Base-by-base conservation (phyloP, 108 stramenopile genomes). In the Discostella pseudostelligera region DNA sequence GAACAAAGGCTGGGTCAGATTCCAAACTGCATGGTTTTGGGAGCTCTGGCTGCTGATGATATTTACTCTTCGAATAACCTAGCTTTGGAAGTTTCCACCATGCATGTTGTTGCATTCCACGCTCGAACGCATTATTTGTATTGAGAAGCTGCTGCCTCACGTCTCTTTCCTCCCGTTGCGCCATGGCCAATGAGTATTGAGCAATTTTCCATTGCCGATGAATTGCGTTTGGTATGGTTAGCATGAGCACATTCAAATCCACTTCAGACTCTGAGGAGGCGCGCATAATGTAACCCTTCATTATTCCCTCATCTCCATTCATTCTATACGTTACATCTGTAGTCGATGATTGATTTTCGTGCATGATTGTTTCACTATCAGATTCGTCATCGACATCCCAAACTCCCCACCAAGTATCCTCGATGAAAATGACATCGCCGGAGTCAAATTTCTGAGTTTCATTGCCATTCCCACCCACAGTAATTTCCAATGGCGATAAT, bases 401-500 rank as follows among this genome's bases (percentile, higher is more conserved):
- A 46, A 67, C 25, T 16, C 73, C 73, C 60, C 65, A 67, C 73
- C 73, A 74, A 22, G 76, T 65, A 67, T 77, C 76, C 36, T 72
- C 76, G 36, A 77, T 53, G 45, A 77, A 72, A 36, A 77, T 59
- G 3, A 71, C 70, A 60, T 77, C 76, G 20, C 76, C 76, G 2
- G 70, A 45, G n/a, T 44, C 14, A 47, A 77, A 77, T 59, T 66
- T 50, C 59, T 72, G 63, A 36, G 76, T 77, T 55, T 77, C 62
- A 26, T 77, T 66, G 16, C 70, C 59, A 39, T 77, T 66, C 22
- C 76, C 76, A 50, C 76, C 70, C 8, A 77, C 76, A 14, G 76
- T 77, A 26, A 77, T 72, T 59, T 77, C 56, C 17, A 77, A 28
- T 24, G 70, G 58, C 39, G 76, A 77, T 13, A 77, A 40, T 25